Base-by-base conservation (phyloP, 805 yeast species). In the Pichia cephalocereana region DNA sequence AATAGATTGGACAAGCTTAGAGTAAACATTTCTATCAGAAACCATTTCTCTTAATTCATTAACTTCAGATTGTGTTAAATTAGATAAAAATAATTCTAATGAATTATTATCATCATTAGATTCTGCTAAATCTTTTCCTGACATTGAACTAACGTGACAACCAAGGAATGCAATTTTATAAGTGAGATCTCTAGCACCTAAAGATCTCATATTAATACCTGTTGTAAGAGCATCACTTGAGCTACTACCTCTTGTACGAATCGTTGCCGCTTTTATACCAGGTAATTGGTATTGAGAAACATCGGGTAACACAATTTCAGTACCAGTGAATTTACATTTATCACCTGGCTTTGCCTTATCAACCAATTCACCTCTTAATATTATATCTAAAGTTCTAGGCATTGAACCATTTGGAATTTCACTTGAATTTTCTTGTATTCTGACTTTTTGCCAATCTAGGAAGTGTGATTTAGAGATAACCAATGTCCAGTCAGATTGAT, bases 281-380 rank as follows among this genome's bases (percentile, higher is more conserved):
- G 99, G 99, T 37, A 93, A 70, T 6, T 97, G 96, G 46, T 91
- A 72, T 67, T 93, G 99, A 2, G 95, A 72, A 8, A 93, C 85
- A 66, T 91, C 98, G 1, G 99, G 99, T 19, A 91, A 79, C 9
- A 90, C 98, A 50, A 93, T 88, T 62, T 89, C 93, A 1, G 96
- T 83, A 42, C 99, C 99, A 0, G 96, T 87, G 64, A 93, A 89
- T 55, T 80, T 79, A 68, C 96, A 86, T 63, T 87, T 85, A 66
- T 91, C 98, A 55, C 99, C 99, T 1, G 99, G 97, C 66, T 91
- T 93, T 3, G 97, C 97, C 55, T 89, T 75, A 62, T 91, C 99
- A 9, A 93, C 98, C 46, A 88, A 75, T 56, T 91, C 97, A 45
- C 98, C 98, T 58, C 99, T 75, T 50, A 91, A 68, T 45, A 91